Base-by-base conservation (phyloP, 768 basidiomycete genomes). In the Hirschioporus abietinus region DNA sequence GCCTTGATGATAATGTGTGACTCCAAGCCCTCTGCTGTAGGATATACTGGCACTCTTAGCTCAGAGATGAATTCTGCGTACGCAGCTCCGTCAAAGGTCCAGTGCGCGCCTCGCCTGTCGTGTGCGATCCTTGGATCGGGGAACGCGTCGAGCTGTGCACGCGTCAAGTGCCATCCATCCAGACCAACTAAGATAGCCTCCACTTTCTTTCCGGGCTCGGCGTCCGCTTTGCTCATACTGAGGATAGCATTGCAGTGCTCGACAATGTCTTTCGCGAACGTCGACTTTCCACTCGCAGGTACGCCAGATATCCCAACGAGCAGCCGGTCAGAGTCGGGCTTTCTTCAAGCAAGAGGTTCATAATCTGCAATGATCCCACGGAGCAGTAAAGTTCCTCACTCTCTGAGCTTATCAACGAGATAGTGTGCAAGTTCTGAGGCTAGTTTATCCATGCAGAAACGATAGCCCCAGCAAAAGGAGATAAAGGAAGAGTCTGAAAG, bases 151-250 rank as follows among this genome's bases (percentile, higher is more conserved):
- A 99, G 85, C 69, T 92, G 87, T 4, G 86, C 84, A 25, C 93
- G 86, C 20, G 91, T 85, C 67, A 91, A 82, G 75, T 99, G 96
- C 94, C 95, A 99, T 12, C 96, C 96, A 73, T 98, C 96, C 52
- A 95, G 80, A 7, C 91, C 86, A 10, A 97, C 85, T 58, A 93
- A 83, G 35, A 91, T 80, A 5, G 88, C 92, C 18, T 75, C 30
- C 69, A 74, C 69, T 52, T 66, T 18, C 63, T 64, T 26, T 36
- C 61, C 20, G 58, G 64, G 35, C 25, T 30, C 4, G 8, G 2
- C 30, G 30, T 70, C 25, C 23, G 64, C 18, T 64, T 63, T 63
- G 60, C n/a, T 35, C 65, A 69, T 63, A 20, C 35, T 36, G 64
- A 83, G 77, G 25, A 84, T 71, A 0, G 72, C 65, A 71, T 93